These are phyloP conservation scores for Mycena sanguinolenta DNA, from an alignment of 768 basidiomycete genomes.

Conservation along the genomic window DNA sequence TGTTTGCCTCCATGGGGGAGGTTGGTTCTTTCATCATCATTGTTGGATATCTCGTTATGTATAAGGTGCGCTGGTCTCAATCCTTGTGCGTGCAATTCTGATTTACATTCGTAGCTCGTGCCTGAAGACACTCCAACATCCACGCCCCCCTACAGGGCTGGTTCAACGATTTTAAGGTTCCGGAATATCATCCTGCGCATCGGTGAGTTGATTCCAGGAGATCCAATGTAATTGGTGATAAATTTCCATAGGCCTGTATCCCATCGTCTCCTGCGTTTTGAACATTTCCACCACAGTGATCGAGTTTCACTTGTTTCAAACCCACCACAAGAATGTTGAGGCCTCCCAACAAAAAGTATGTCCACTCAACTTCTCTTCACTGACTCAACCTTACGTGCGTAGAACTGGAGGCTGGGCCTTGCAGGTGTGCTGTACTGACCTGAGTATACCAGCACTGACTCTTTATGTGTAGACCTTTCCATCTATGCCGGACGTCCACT, in stretches of 20 bases:
- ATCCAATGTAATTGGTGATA: not conserved
- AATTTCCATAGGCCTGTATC: constrained; percentile 13
- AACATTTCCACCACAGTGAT: too few relatives aligned
- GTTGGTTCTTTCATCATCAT: not conserved
- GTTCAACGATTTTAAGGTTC: constrained; percentile 8
- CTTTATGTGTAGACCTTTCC: not conserved
- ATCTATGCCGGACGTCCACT: too few relatives aligned
- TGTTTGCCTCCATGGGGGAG: not conserved
- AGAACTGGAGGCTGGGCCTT: constrained; percentile 9
- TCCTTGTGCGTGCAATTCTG: not conserved
- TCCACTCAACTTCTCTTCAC: too few relatives aligned
- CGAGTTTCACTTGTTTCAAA: too few relatives aligned
- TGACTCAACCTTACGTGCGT: not conserved
- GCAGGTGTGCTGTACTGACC: constrained; percentile 2
- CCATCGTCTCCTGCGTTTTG: constrained; percentile 6
- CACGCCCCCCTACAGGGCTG: not conserved
- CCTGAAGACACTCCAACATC: not conserved
- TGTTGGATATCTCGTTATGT: constrained; percentile 5
- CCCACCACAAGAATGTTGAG: too few relatives aligned
- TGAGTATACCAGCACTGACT: not conserved
- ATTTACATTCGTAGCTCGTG: not conserved
- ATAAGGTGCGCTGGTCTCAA: too few relatives aligned
- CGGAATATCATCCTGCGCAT: too few relatives aligned
- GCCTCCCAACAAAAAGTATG: too few relatives aligned
- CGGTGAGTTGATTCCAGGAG: not conserved